Evolutionary conservation across 2,329 filamentous ascomycete genomes (phyloP), one percentile per base, ranked within the genome.

Genomic region (Botrytis medusae): DNA sequence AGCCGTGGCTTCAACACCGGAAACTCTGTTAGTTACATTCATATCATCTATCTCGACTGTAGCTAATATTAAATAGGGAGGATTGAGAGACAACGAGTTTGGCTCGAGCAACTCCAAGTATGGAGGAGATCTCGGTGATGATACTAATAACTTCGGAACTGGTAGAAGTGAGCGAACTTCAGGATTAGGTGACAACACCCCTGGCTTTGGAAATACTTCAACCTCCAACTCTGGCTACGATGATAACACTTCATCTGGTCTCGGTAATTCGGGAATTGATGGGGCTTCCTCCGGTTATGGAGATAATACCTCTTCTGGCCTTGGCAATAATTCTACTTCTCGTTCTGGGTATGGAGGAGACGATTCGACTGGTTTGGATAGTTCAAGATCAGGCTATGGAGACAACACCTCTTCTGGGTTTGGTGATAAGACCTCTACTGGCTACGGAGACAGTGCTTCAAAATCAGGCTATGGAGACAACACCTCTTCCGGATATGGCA

Each of bases 1-100:
- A 70, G 20, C 57, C 72, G 72, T 40, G 72, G 72, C 16, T 32
- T 70, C 44, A 73, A 69, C 18, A 72, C 63, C 29, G 71, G 63
- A 37, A 79, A 79, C 75, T 70, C 73, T 59, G 79, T 80, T 77
- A 76, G 79, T 73, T 40, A n/a, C 29, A 62, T 48, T 44, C 37
- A n/a, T 10, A 46, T 1, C 18, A 12, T 8, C 25, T 20, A 4
- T 63, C 20, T 37, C 16, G 10, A 71, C 60, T 37, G 40, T 40
- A 32, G 68, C 79, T 57, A 63, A 69, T 60, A 77, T 80, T 75
- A 77, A 72, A 69, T 81, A 77, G 70, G 79, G 65, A 57, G 65
- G 77, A n/a, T 78, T 76, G 29, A 67, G 69, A 73, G 74, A 74
- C 57, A 73, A 54, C 42, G 74, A 75, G 54, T 73, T 72, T 32